Conservation (phyloP, 805 yeast genomes). For the Candida hungchunana region DNA sequence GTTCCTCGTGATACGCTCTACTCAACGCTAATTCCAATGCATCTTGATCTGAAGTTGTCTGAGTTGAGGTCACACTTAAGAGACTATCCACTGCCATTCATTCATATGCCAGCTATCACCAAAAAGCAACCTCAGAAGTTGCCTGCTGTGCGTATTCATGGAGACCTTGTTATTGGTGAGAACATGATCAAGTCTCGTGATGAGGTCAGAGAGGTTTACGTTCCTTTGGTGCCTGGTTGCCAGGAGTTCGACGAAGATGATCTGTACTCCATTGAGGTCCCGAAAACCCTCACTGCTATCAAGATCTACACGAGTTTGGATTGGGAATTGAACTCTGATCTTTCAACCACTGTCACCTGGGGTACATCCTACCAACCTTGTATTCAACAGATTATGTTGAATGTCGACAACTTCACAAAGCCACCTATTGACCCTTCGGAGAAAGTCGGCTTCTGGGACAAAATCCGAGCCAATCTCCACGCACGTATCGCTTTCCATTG, state of each 20-base stretch:
- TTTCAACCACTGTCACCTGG: constrained; percentile 72
- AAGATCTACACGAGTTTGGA: constrained; percentile 63
- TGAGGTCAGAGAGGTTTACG: constrained; percentile 54
- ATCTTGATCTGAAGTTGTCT: constrained; percentile 48
- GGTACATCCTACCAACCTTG: constrained; percentile 83
- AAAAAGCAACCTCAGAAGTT: constrained; percentile 22
- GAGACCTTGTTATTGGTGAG: constrained; percentile 70
- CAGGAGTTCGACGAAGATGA: constrained; percentile 33
- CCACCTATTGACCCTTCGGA: constrained; percentile 87
- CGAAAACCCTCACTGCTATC: constrained; percentile 72
- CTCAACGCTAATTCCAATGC: constrained; percentile 64
- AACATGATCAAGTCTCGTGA: constrained; percentile 45
- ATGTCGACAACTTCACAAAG: constrained; percentile 79
- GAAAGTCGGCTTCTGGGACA: constrained; percentile 92
- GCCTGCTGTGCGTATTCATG: constrained; percentile 40
- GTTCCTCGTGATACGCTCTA: constrained; percentile 67
- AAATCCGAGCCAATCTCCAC: constrained; percentile 69
- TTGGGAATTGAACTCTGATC: constrained; percentile 48
- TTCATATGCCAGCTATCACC: constrained; percentile 59
- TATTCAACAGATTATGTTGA: constrained; percentile 71
- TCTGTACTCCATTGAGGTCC: constrained; percentile 56
- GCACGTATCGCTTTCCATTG: constrained; percentile 58
- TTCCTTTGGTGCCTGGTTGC: constrained; percentile 55
- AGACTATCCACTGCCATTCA: constrained; percentile 83
- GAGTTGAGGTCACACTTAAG: constrained; percentile 70